Evolutionary conservation across 140 eudicot genomes (phyloP).

Genomic region (Erigeron philadelphicus): DNA sequence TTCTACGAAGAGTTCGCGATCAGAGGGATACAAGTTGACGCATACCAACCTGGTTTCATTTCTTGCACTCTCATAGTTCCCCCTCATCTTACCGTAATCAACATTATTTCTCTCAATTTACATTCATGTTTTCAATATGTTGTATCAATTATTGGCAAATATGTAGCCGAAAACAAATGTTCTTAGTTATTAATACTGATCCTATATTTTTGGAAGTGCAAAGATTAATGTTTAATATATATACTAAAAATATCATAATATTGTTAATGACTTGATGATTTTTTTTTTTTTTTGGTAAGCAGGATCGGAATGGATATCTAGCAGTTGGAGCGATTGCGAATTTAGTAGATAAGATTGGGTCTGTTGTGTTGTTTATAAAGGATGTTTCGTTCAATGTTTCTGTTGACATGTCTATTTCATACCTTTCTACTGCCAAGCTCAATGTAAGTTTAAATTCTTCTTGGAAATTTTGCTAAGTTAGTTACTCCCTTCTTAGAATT

Average conservation of each 20-base stretch:
- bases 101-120: not conserved
- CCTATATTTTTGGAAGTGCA: too few relatives aligned
- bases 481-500: too few relatives aligned
- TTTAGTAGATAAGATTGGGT: slow-evolving; percentile 70
- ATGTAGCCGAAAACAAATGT: too few relatives aligned
- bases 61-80: slow-evolving; percentile 76
- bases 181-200: too few relatives aligned
- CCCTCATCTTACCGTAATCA: slow-evolving; percentile 63
- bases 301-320: slow-evolving; percentile 62
- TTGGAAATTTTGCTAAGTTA: too few relatives aligned
- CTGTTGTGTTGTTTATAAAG: slow-evolving; percentile 39
- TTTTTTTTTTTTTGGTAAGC: slow-evolving; percentile 8
- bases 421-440: slow-evolving; percentile 59
- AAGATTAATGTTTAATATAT: too few relatives aligned
- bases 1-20: slow-evolving; percentile 58
- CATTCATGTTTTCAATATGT: not conserved
- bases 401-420: slow-evolving; percentile 74
- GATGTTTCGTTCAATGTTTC: slow-evolving; percentile 59
- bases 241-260: too few relatives aligned
- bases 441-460: slow-evolving; percentile 38
- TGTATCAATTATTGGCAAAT: not conserved
- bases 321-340: slow-evolving; percentile 69
- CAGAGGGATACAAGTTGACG: slow-evolving; percentile 63
- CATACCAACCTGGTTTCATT: slow-evolving; percentile 55
- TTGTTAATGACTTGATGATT: not conserved